Percentiles rank a stretch among this genome's conserved stretches.
phyloP scores from a whole-genome alignment of 768 basidiomycete genomes.

The Filobasidium wieringae region DNA sequence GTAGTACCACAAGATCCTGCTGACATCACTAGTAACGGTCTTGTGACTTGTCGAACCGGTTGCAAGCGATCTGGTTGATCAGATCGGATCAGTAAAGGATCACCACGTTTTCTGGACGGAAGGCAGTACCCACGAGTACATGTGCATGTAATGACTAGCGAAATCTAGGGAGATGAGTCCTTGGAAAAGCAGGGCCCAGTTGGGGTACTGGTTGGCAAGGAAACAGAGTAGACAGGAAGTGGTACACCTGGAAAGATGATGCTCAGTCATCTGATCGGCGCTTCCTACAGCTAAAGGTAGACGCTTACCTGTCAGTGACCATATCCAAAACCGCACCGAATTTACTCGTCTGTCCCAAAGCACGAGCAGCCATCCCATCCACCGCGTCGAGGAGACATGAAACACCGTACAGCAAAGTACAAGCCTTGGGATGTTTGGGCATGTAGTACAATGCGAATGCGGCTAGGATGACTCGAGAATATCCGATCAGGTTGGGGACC shows the following conservation, averaged over 20 bases:
- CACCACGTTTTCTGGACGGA: too few relatives aligned
- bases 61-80: constrained; percentile 76
- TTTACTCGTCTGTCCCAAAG: constrained; percentile 79
- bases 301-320: constrained; percentile 82
- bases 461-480: constrained; percentile 79
- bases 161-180: constrained; percentile 95
- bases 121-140: constrained; percentile 69
- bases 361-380: constrained; percentile 83
- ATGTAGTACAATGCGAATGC: constrained; percentile 80
- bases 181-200: constrained; percentile 75
- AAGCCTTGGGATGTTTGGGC: constrained; percentile 87
- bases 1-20: constrained; percentile 78
- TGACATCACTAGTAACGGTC: constrained; percentile 79
- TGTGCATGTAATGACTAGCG: constrained; percentile 98
- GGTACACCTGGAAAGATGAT: constrained; percentile 57
- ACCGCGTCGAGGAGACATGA: constrained; percentile 91
- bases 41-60: constrained; percentile 93
- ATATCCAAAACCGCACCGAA: constrained; percentile 97
- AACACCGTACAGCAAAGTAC: constrained; percentile 74
- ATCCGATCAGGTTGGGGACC: constrained; percentile 80
- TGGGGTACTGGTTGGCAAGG: constrained; percentile 77
- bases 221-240: constrained; percentile 91
- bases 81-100: too few relatives aligned
- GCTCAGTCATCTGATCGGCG: not conserved
- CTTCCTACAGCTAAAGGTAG: not conserved